phyloP scores from a whole-genome alignment of 106 monocot species.

The Allium fistulosum region DNA sequence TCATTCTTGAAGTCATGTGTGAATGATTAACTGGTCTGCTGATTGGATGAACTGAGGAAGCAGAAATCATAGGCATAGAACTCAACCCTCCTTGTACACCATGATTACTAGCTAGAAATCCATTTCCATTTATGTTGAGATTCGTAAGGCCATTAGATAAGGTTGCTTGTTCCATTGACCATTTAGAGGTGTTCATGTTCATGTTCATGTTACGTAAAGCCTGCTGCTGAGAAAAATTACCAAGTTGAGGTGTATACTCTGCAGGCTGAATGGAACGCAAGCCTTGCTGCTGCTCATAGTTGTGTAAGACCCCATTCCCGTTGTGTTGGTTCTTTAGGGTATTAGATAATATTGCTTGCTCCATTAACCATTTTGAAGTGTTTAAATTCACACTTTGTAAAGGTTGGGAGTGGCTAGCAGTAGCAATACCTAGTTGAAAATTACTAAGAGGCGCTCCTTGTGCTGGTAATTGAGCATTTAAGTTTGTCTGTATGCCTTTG shows the following conservation, averaged over 20 bases:
- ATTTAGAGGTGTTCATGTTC: conserved; percentile 36
- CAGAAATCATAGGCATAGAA: not conserved
- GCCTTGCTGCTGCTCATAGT: too few species aligned
- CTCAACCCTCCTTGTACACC: conserved; percentile 19
- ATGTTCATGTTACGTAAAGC: conserved; percentile 22
- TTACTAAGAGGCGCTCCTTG: conserved; percentile 8
- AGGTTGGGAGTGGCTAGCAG: conserved; percentile 11
- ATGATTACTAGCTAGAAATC: conserved; percentile 5
- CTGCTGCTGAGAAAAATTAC: conserved; percentile 5
- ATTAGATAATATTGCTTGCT: conserved; percentile 15
- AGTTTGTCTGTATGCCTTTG: conserved; percentile 10
- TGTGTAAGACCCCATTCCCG: too few species aligned
- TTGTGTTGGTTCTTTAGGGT: too few species aligned
- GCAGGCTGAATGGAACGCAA: too few species aligned
- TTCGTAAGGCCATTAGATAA: conserved; percentile 32
- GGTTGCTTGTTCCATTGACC: conserved; percentile 29
- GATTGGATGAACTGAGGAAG: conserved; percentile 9
- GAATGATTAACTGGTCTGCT: not conserved
- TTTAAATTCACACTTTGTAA: conserved; percentile 20
- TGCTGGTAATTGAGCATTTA: conserved; percentile 8
- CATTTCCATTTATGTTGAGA: conserved; percentile 44
- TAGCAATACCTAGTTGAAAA: conserved; percentile 3
- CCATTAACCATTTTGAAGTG: conserved; percentile 37
- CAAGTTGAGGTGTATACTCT: not conserved
- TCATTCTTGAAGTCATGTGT: conserved; percentile 12